Conservation (phyloP, 2,329 filamentous ascomycete genomes). For the Fusarium fujikuroi region DNA sequence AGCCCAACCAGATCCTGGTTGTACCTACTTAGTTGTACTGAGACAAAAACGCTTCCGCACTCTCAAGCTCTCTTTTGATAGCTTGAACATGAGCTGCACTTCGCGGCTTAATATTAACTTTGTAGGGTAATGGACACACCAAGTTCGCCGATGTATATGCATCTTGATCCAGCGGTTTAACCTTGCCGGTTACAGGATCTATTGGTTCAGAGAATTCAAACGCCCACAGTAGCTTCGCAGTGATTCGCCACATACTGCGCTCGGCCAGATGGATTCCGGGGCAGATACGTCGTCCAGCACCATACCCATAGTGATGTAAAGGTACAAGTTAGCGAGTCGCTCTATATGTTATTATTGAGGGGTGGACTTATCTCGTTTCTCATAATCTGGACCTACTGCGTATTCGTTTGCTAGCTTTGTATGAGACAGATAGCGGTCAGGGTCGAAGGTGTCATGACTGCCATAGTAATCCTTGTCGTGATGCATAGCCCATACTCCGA, state of each 20-base stretch:
- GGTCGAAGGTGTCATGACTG: background rate
- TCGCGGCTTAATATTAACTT: background rate
- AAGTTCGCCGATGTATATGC: background rate
- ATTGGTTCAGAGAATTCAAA: background rate
- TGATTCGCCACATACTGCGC: background rate
- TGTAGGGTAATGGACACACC: background rate
- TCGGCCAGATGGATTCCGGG: background rate
- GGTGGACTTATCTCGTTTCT: background rate
- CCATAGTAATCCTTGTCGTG: background rate
- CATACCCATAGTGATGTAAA: background rate
- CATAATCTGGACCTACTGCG: background rate
- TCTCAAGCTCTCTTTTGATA: background rate
- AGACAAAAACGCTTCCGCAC: background rate
- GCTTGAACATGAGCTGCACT: background rate
- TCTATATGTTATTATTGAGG: too few relatives aligned
- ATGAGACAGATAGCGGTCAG: background rate
- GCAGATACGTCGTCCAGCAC: background rate
- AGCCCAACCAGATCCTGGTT: fast-evolving
- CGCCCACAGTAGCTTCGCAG: background rate
- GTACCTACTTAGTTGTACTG: background rate
- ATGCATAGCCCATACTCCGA: background rate
- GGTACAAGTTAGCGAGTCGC: fast-evolving
- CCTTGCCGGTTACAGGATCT: background rate
- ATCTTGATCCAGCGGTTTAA: background rate
- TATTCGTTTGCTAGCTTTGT: background rate